Evolutionary conservation across 805 yeast genomes (phyloP).

Genomic region (Candida xiaguanensis): DNA sequence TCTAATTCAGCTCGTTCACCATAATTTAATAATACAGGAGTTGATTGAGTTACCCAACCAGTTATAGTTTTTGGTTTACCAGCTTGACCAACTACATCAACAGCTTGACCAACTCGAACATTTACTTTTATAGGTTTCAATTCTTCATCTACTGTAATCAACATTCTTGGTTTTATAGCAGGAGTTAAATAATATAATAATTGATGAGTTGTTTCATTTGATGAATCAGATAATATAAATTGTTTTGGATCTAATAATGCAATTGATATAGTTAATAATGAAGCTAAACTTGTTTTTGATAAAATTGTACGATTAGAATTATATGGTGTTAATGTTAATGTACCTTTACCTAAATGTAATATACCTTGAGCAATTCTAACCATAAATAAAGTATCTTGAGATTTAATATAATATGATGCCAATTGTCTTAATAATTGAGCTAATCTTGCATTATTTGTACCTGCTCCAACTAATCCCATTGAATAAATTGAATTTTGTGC

Average conservation of each 20-base stretch:
- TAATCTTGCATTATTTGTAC: constrained; percentile 96
- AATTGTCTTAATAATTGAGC: constrained; percentile 94
- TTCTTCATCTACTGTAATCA: constrained; percentile 87
- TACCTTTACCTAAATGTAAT: constrained; percentile 94
- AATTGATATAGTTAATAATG: constrained; percentile 78
- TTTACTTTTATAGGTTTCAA: constrained; percentile 90
- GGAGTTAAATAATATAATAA: constrained; percentile 82
- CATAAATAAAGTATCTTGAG: constrained; percentile 85
- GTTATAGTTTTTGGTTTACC: constrained; percentile 98
- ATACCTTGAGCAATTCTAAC: constrained; percentile 95
- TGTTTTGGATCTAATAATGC: constrained; percentile 81
- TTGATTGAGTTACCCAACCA: constrained; percentile 98
- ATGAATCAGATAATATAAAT: constrained; percentile 67
- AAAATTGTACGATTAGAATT: constrained; percentile 82
- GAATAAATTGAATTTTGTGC: constrained; percentile 93
- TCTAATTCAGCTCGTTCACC: constrained; percentile 98
- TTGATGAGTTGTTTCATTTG: constrained; percentile 55
- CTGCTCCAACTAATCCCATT: constrained; percentile 98
- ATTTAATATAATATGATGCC: constrained; percentile 88
- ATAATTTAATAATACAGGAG: constrained; percentile 88
- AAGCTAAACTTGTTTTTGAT: constrained; percentile 86
- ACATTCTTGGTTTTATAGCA: constrained; percentile 88
- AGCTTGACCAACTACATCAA: constrained; percentile 97
- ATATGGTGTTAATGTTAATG: constrained; percentile 84
- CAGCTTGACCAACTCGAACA: constrained; percentile 98